Percentiles rank a stretch among this genome's conserved stretches.
These are phyloP conservation scores for Skeletonema marinoi DNA, from an alignment of 108 stramenopile species.

Conservation along the genomic window DNA sequence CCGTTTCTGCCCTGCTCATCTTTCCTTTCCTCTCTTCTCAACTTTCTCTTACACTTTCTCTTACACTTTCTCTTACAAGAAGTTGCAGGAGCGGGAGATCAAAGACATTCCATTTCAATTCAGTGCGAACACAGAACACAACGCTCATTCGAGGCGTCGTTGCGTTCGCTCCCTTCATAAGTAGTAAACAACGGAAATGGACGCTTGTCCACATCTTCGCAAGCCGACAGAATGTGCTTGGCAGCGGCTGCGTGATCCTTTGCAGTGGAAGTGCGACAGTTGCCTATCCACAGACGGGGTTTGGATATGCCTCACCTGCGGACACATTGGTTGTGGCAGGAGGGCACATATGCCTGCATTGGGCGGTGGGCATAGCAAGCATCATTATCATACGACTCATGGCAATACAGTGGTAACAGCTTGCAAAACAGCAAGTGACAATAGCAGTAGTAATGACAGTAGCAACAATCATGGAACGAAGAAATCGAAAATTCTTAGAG, in stretches of 20 bases:
- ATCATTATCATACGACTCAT: constrained; percentile 46
- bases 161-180: not conserved
- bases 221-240: constrained; percentile 38
- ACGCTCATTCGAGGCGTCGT: no score
- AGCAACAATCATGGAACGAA: constrained; percentile 16
- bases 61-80: no score
- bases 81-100: no score
- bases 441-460: not conserved
- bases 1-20: no score
- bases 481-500: constrained; percentile 32
- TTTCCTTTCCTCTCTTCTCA: no score
- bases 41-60: no score
- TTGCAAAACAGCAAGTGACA: not conserved
- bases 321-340: constrained; percentile 50
- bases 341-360: constrained; percentile 44
- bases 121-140: no score
- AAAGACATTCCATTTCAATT: no score
- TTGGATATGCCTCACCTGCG: constrained; percentile 48
- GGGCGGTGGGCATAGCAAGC: constrained; percentile 49
- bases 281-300: constrained; percentile 51
- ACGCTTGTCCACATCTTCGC: constrained; percentile 43
- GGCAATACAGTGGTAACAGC: not conserved
- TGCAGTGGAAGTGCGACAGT: constrained; percentile 43
- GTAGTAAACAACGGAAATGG: constrained; percentile 24
- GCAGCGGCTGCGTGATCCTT: constrained; percentile 35